A percentile compares a stretch with the other conserved stretches of the same genome.
Evolutionary conservation across 495 filamentous ascomycete species (phyloP).

Genomic region (Rhizodiscina lignyota): DNA sequence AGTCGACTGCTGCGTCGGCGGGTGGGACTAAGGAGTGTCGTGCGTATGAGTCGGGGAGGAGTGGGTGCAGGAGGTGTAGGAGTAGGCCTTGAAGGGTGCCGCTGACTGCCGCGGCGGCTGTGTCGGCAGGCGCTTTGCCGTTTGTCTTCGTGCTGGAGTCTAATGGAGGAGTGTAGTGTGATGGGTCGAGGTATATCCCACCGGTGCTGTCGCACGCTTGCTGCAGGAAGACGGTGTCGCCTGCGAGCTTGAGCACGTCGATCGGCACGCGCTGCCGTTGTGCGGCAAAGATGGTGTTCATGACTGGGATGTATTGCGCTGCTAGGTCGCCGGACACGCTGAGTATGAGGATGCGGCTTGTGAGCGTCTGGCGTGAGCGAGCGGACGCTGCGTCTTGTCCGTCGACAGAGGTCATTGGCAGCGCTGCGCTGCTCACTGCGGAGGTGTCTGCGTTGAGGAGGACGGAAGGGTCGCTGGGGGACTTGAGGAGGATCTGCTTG

Average conservation of each 20-base stretch:
- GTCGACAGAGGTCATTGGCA: too few relatives aligned
- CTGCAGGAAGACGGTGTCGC: constrained; percentile 81
- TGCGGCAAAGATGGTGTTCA: constrained; percentile 95
- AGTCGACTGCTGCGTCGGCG: constrained; percentile 78
- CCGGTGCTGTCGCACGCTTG: constrained; percentile 83
- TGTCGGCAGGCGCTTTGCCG: background rate
- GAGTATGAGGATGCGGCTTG: constrained; percentile 59
- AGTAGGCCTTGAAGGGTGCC: constrained; percentile 58
- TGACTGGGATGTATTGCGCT: constrained; percentile 88
- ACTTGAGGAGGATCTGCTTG: constrained; percentile 28
- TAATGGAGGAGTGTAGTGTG: background rate
- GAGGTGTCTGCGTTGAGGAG: constrained; percentile 1
- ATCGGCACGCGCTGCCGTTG: constrained; percentile 73
- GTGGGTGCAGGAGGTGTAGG: constrained; percentile 93
- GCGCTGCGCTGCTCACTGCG: constrained; percentile 15
- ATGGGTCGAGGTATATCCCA: constrained; percentile 46
- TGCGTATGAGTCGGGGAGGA: constrained; percentile 57
- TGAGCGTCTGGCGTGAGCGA: constrained; percentile 22
- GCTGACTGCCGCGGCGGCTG: constrained; percentile 30
- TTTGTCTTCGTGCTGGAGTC: background rate
- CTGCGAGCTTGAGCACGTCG: constrained; percentile 73
- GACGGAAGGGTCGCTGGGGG: constrained; percentile 12
- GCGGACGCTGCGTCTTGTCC: constrained; percentile 13
- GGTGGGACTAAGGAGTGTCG: constrained; percentile 54
- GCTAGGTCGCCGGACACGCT: constrained; percentile 71